These are phyloP conservation scores for Lactifluus hygrophoroides DNA, from an alignment of 768 basidiomycete species.

Conservation along the genomic window DNA sequence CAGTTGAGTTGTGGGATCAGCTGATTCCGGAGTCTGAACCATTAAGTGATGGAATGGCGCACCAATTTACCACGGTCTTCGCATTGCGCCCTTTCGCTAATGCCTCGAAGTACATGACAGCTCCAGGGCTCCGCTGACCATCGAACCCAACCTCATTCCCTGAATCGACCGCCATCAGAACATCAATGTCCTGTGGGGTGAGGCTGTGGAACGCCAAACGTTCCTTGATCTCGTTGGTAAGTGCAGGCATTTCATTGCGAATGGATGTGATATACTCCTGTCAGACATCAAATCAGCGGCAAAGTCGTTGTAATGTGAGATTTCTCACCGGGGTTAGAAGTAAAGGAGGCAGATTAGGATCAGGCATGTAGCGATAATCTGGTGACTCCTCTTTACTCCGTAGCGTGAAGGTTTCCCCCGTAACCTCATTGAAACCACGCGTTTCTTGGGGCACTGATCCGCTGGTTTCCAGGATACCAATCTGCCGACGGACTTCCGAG, in stretches of 20 bases:
- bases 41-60: slow-evolving; percentile 20
- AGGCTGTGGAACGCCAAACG: slow-evolving; percentile 52
- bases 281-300: background rate
- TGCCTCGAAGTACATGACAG: slow-evolving; percentile 75
- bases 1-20: background rate
- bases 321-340: slow-evolving; percentile 41
- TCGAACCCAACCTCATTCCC: slow-evolving; percentile 56
- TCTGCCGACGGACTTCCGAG: slow-evolving; percentile 77
- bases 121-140: slow-evolving; percentile 43
- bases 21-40: background rate
- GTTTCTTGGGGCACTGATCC: slow-evolving; percentile 70
- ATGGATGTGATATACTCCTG: slow-evolving; percentile 58
- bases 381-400: slow-evolving; percentile 90
- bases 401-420: slow-evolving; percentile 70
- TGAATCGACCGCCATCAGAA: slow-evolving; percentile 66
- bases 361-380: slow-evolving; percentile 98
- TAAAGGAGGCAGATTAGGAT: slow-evolving; percentile 82
- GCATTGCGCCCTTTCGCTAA: slow-evolving; percentile 52
- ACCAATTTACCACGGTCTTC: slow-evolving; percentile 82
- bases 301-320: background rate
- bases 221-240: slow-evolving; percentile 54
- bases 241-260: slow-evolving; percentile 53
- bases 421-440: slow-evolving; percentile 79
- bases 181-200: slow-evolving; percentile 57
- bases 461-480: slow-evolving; percentile 40